phyloP scores from a whole-genome alignment of 805 yeast species.

The Schizosaccharomyces japonicus region DNA sequence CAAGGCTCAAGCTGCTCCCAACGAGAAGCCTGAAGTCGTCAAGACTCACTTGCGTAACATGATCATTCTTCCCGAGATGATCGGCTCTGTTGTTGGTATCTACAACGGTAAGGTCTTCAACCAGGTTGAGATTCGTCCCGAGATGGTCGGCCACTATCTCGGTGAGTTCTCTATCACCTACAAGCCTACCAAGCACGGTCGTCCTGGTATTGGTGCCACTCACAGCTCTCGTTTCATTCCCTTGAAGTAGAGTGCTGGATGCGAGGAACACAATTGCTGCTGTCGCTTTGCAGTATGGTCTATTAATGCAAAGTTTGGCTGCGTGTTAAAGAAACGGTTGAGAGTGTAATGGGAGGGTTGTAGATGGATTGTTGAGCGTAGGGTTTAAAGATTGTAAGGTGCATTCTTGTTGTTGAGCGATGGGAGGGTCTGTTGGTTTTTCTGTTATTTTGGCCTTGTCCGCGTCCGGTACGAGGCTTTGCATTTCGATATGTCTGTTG shows the following conservation, averaged over 20 bases:
- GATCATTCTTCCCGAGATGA: slow-evolving; percentile 98
- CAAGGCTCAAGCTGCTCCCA: slow-evolving; percentile 57
- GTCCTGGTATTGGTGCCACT: slow-evolving; percentile 49
- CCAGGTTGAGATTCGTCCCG: slow-evolving; percentile 96
- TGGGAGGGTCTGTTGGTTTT: no score
- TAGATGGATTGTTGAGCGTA: no score
- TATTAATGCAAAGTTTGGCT: no score
- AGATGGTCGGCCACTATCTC: slow-evolving; percentile 99
- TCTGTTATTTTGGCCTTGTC: no score
- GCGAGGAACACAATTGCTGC: no score
- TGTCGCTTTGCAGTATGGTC: no score
- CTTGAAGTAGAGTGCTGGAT: slow-evolving; percentile 10
- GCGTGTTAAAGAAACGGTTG: no score
- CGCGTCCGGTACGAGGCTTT: no score
- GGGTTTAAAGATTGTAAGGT: no score
- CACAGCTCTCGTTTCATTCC: slow-evolving; percentile 27
- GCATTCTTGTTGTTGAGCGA: no score
- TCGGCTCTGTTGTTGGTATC: slow-evolving; percentile 93
- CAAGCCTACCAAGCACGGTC: slow-evolving; percentile 99
- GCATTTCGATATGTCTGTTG: no score
- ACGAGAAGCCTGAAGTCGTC: slow-evolving; percentile 93
- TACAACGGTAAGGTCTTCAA: slow-evolving; percentile 99
- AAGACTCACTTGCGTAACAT: slow-evolving; percentile 99
- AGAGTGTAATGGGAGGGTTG: no score
- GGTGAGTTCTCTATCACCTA: slow-evolving; percentile 99